A percentile compares a stretch with the other conserved stretches of the same genome.
Evolutionary conservation across 768 basidiomycete species (phyloP).

Genomic region (Kwoniella europaea): DNA sequence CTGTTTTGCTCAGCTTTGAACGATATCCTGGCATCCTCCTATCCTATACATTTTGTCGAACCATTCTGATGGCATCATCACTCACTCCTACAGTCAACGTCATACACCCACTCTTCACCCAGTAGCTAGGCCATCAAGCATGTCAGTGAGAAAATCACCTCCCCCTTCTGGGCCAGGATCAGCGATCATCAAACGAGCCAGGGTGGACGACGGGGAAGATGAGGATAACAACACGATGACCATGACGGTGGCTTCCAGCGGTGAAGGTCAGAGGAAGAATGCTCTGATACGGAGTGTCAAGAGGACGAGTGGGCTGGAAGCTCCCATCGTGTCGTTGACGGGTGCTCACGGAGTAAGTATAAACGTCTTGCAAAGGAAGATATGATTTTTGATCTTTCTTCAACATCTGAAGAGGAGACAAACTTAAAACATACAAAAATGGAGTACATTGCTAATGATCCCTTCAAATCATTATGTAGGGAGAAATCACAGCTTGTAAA

Average conservation of each 20-base stretch:
- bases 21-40: too few species aligned
- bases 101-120: not conserved
- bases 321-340: slow-evolving; percentile 87
- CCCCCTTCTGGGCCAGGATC: slow-evolving; percentile 44
- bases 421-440: not conserved
- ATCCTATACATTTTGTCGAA: too few species aligned
- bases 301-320: slow-evolving; percentile 89
- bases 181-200: slow-evolving; percentile 53
- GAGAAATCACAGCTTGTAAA: slow-evolving; percentile 86
- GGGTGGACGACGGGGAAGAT: slow-evolving; percentile 50
- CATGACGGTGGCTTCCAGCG: slow-evolving; percentile 58
- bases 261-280: slow-evolving; percentile 53
- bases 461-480: slow-evolving; percentile 59
- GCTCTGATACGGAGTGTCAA: slow-evolving; percentile 74
- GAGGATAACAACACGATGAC: slow-evolving; percentile 50
- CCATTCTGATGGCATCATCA: too few species aligned
- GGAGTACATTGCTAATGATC: not conserved
- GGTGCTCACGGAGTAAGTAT: slow-evolving; percentile 80
- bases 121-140: slow-evolving; percentile 3
- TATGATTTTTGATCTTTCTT: not conserved
- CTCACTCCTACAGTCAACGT: not conserved
- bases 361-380: not conserved
- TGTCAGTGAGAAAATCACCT: slow-evolving; percentile 55
- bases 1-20: too few species aligned
- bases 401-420: not conserved